phyloP scores from a whole-genome alignment of 1,284 basidiomycete genomes.

The Ustilago curta region DNA sequence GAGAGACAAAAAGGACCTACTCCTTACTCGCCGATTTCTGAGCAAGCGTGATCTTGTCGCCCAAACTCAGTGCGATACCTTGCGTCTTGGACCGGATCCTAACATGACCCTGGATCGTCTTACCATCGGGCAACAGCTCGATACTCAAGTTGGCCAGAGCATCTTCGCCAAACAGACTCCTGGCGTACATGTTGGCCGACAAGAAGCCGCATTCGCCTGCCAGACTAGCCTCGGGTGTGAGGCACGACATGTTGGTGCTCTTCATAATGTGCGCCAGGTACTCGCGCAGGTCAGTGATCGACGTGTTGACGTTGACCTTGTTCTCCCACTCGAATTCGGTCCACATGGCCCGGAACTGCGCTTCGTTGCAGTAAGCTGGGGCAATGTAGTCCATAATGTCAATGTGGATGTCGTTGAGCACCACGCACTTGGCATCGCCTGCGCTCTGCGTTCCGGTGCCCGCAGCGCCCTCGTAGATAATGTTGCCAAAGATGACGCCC shows the following conservation, averaged over 20 bases:
- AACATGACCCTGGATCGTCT: conserved; percentile 67
- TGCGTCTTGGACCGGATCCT: conserved; percentile 67
- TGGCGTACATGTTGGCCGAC: conserved; percentile 91
- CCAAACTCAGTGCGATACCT: conserved; percentile 86
- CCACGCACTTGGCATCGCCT: conserved; percentile 77
- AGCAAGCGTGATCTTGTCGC: conserved; percentile 79
- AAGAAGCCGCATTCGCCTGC: conserved; percentile 94
- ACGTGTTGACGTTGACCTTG: conserved; percentile 88
- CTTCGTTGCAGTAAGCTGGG: conserved; percentile 93
- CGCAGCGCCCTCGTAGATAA: conserved; percentile 81
- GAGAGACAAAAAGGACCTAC: no score
- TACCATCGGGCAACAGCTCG: conserved; percentile 81
- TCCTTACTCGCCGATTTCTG: conserved; percentile 38
- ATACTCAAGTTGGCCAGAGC: conserved; percentile 95
- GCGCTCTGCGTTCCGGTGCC: conserved; percentile 56
- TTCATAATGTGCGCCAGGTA: conserved; percentile 83
- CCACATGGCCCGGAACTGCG: conserved; percentile 89
- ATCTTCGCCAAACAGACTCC: conserved; percentile 94
- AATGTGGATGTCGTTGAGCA: conserved; percentile 96
- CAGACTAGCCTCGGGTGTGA: conserved; percentile 91
- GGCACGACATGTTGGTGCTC: conserved; percentile 96
- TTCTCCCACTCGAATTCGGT: conserved; percentile 99
- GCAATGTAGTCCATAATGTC: conserved; percentile 99
- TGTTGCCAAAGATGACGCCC: conserved; percentile 97
- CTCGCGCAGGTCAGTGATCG: conserved; percentile 81